Conservation (phyloP, 75 land plant genomes). For the Chamaecyparis obtusa region DNA sequence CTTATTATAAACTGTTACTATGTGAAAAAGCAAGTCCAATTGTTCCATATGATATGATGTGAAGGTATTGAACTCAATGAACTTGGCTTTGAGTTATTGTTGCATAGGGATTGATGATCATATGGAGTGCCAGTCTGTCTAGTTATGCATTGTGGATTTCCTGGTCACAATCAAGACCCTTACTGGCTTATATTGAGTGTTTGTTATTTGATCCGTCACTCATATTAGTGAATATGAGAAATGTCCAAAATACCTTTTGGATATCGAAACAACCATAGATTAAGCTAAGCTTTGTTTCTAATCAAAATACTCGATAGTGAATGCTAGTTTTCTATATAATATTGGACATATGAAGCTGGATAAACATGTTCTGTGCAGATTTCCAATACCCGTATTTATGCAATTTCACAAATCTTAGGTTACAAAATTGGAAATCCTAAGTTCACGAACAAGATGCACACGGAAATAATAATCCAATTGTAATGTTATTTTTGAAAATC, state of each 20-base stretch:
- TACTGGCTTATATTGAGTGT: not conserved
- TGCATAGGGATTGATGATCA: not conserved
- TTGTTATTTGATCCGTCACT: not conserved
- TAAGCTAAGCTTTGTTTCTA: not conserved
- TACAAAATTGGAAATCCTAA: not conserved
- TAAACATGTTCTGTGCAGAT: not conserved
- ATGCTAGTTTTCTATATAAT: not conserved
- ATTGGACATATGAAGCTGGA: not conserved
- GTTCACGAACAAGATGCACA: not conserved
- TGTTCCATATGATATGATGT: not conserved
- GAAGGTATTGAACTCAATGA: not conserved
- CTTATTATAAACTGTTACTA: not conserved
- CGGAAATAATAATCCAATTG: not conserved
- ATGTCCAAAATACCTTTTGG: not conserved
- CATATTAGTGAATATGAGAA: not conserved
- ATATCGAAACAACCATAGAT: not conserved
- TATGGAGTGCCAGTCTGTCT: not conserved
- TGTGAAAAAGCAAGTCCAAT: not conserved
- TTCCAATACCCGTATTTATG: not conserved
- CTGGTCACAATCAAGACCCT: too few species aligned
- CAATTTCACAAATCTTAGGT: not conserved
- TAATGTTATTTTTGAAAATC: not conserved
- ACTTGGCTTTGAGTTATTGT: not conserved
- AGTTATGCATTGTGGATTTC: too few species aligned
- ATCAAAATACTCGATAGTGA: not conserved